Evolutionary conservation across 2,329 filamentous ascomycete genomes (phyloP), one percentile per base, ranked within the genome.

Genomic region (Penicillium sp.): DNA sequence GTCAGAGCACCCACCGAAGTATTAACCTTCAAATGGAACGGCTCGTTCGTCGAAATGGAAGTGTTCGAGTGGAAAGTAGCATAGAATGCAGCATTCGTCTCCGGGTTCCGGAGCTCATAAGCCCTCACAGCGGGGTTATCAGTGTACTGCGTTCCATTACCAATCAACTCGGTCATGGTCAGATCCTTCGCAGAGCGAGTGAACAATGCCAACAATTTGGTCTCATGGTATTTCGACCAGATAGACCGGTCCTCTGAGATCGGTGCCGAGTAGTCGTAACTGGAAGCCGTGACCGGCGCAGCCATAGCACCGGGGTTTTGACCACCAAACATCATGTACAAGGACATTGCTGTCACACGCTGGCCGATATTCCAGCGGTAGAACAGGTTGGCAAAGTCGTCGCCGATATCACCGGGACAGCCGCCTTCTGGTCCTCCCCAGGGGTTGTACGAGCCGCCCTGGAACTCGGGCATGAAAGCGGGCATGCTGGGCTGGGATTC

Each of bases 271-370:
- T 87, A 87, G 66, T 87, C 85, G 61, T 87, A 87, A 32, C 82
- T 85, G 3, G 81, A 83, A 1, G 79, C 83, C 31, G 84, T 83
- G 1, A 82, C 79, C 0, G 85, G 83, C 4, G 79, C 79, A 13
- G 83, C 81, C 31, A 85, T 72, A 46, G 80, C 80, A 5, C 84
- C 85, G 84, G 83, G 87, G 59, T 83, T 86, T 0, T 85, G 87
- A 2, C 85, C 85, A 4, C 85, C 85, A 50, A 81, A 88, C 50
- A 85, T 72, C 84, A 88, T 87, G 66, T 88, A 88, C 2, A 88
- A 69, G 31, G 79, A 85, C 53, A 86, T 79, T 0, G 82, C 82
- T 0, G 82, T 84, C 4, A 86, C 79, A 1, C 82, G 76, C 62
- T 87, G 81, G 26, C 78, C 82, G 26, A 87, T 81, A 51, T 86